phyloP scores from a whole-genome alignment of 371 early-diverging fungal genomes.

The Syncephalastrum sp. region DNA sequence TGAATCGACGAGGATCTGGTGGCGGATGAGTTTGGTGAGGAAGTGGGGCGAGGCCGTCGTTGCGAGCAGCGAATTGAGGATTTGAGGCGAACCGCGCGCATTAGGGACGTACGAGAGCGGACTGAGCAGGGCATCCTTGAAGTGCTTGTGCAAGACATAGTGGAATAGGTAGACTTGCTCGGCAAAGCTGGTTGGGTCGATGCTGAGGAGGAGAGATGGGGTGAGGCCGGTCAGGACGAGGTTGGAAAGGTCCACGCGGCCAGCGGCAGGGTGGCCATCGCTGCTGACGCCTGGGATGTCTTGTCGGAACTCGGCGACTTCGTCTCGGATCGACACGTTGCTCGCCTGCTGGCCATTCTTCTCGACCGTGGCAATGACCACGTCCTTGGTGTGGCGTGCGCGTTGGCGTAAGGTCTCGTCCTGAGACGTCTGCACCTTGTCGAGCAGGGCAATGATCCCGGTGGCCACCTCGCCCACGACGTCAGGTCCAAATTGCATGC shows the following conservation, averaged over 20 bases:
- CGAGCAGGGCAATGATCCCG: slow-evolving; percentile 36
- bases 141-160: slow-evolving; percentile 35
- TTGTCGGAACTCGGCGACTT: neutral
- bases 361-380: slow-evolving; percentile 30
- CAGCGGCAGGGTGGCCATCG: neutral
- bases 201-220: slow-evolving; percentile 58
- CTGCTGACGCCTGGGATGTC: slow-evolving; percentile 1
- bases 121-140: slow-evolving; percentile 25
- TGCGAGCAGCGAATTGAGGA: slow-evolving; percentile 49
- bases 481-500: slow-evolving; percentile 27
- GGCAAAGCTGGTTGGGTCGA: slow-evolving; percentile 66
- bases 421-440: slow-evolving; percentile 2
- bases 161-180: slow-evolving; percentile 74
- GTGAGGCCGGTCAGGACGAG: slow-evolving; percentile 60
- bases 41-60: slow-evolving; percentile 68
- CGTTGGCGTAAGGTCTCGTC: slow-evolving; percentile 5
- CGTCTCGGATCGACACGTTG: slow-evolving; percentile 7
- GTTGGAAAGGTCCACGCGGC: slow-evolving; percentile 46
- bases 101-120: slow-evolving; percentile 42
- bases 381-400: slow-evolving; percentile 16
- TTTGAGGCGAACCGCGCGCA: slow-evolving; percentile 32
- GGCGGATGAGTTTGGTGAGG: slow-evolving; percentile 66
- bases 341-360: slow-evolving; percentile 23
- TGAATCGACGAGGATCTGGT: slow-evolving; percentile 69
- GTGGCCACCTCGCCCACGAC: slow-evolving; percentile 45